Evolutionary conservation across 768 basidiomycete genomes (phyloP), one percentile per base, ranked within the genome.

Genomic region (Chalciporus sphaerocephalus): DNA sequence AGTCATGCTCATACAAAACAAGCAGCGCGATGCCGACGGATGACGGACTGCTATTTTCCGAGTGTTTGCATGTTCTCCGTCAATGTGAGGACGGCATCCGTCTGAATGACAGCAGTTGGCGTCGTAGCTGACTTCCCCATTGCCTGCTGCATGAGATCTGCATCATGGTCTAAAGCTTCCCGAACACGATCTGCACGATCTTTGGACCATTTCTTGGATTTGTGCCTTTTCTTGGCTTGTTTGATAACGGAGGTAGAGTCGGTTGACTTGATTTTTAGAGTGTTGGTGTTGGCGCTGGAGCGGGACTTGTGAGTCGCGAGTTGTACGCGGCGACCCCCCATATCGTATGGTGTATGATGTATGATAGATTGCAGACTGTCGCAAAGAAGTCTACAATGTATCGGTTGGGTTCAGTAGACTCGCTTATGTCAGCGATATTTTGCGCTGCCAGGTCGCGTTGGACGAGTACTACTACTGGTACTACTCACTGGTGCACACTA

Each of bases 81-180:
- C 40, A 62, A 34, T n/a, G 22, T 44, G 21, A 38, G 38, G 9
- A 52, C 40, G 11, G 41, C 30, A 16, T 54, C 58, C n/a, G 16
- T 12, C 38, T 40, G 30, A 2, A 47, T 9, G 23, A 15, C 18
- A 17, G 16, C 10, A 7, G 43, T 44, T 9, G 2, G 13, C 3
- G 7, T 8, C 4, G 5, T 27, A 11, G 38, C 4, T 15, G 55
- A 5, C 7, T 47, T 55, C 33, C 46, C 44, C 30, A 59, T 38
- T 13, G 25, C 38, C 59, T 60, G 5, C 3, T 68, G 67, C 40
- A 67, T 22, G 20, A 52, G 28, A 36, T 48, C 48, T 5, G 54
- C 44, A 20, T 67, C 57, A 20, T 53, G 56, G 35, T 66, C 55
- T 20, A 68, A 47, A 34, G 24, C 52, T 22, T 65, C 59, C 30